Base-by-base conservation (phyloP, 23 red algal genomes). In the Chondrus crispus region DNA sequence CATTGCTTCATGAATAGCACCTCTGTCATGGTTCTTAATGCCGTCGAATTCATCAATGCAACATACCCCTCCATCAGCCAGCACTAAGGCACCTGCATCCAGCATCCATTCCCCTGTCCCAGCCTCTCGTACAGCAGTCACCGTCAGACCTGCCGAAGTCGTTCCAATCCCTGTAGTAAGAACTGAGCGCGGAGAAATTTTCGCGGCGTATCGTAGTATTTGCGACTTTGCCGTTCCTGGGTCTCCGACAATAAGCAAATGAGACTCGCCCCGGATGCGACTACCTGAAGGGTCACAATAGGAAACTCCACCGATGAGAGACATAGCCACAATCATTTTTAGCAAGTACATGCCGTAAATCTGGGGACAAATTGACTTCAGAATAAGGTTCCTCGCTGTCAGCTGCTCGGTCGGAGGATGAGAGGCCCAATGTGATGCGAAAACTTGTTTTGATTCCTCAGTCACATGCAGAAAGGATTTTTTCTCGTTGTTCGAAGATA, bases 1-100 rank as follows among this genome's bases (percentile, higher is more conserved):
- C 97, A 99, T 99, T 24, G 95, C 97, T 89, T 99, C 97, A 71
- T 99, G 97, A 82, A 99, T 99, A 38, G 94, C 84, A 4, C 88
- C 97, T 30, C 97, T 75, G 75, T 99, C 97, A 79, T 88, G 82
- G 30, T 95, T 80, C 26, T 92, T 85, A 38, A 99, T 99, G 6
- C 87, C 86, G 44, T 95, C 95, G 74, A 99, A 99, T 45, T 99
- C 97, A 87, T 99, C 97, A 43, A 99, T 99, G 58, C 97, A 99
- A 85, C 97, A 99, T 48, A 99, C 82, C 38, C 97, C 97, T 7
- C 94, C 97, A 73, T 99, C 97, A 5, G 97, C 97, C 38, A 99
- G 91, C 14, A 99, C 97, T 28, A 99, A 46, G 16, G 94, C 97
- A 26, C 97, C 97, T 13, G 97, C 94, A 29, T 99, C 97, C 20